phyloP scores from a whole-genome alignment of 208 protist genomes.

The Leishmania arabica region DNA sequence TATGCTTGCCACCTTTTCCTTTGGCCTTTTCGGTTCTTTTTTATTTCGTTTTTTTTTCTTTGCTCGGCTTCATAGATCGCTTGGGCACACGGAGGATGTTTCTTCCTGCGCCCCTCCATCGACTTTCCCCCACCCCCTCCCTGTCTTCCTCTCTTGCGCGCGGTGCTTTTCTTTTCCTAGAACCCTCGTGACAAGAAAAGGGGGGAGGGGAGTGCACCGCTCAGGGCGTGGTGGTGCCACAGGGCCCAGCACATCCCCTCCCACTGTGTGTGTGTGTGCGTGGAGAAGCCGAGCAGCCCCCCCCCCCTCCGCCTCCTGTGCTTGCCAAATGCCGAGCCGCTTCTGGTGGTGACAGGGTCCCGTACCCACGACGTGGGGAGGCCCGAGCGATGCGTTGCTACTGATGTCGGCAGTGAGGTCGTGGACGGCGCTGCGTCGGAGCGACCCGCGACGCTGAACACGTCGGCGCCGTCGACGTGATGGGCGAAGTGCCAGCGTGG shows the following conservation, averaged over 20 bases:
- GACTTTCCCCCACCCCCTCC: too few species aligned
- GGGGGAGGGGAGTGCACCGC: too few species aligned
- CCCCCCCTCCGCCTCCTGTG: not conserved
- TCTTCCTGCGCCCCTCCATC: not conserved
- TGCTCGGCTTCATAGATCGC: not conserved
- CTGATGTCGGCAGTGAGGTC: not conserved
- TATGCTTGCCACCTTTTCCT: not conserved
- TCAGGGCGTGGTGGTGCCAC: not conserved
- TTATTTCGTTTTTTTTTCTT: not conserved
- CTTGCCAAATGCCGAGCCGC: not conserved
- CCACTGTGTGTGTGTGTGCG: not conserved
- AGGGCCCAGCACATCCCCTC: not conserved
- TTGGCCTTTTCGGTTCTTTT: not conserved
- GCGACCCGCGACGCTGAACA: not conserved
- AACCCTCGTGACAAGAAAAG: too few species aligned
- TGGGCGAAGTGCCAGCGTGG: not conserved
- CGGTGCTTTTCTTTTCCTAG: too few species aligned
- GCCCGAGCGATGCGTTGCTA: not conserved
- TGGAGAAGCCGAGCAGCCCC: not conserved
- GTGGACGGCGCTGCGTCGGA: not conserved
- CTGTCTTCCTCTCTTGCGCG: not conserved
- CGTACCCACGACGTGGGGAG: not conserved
- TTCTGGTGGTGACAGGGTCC: not conserved
- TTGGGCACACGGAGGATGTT: not conserved
- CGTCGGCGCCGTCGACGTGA: not conserved